phyloP scores from a whole-genome alignment of 192 early-diverging fungal genomes.

The Chytriomyces sp. region DNA sequence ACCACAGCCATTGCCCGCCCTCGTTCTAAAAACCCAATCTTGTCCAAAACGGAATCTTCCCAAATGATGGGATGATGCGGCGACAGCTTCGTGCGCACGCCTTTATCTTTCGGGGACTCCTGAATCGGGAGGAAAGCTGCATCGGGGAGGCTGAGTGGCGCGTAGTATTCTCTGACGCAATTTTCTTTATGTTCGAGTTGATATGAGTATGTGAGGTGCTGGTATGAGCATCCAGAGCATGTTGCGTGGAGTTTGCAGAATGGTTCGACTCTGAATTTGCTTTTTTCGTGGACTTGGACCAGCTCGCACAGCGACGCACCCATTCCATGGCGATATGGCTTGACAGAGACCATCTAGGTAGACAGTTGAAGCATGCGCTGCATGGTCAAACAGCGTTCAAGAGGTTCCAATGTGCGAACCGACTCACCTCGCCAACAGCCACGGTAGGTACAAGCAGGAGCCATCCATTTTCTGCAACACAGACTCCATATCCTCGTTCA shows the following conservation, averaged over 20 bases:
- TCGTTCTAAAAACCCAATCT: slow-evolving; percentile 63
- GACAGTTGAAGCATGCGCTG: neutral
- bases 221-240: slow-evolving; percentile 69
- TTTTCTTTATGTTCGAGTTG: slow-evolving; percentile 66
- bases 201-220: slow-evolving; percentile 63
- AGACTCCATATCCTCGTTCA: slow-evolving; percentile 28
- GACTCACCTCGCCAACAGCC: slow-evolving; percentile 19
- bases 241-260: slow-evolving; percentile 64
- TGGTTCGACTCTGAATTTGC: slow-evolving; percentile 43
- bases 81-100: slow-evolving; percentile 71
- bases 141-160: no score
- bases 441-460: slow-evolving; percentile 37
- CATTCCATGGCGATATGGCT: slow-evolving; percentile 13
- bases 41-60: slow-evolving; percentile 35
- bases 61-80: slow-evolving; percentile 56
- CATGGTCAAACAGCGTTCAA: no score
- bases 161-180: slow-evolving; percentile 56
- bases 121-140: slow-evolving; percentile 33
- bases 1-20: slow-evolving; percentile 62
- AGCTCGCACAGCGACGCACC: slow-evolving; percentile 41
- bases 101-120: slow-evolving; percentile 51
- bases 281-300: slow-evolving; percentile 22
- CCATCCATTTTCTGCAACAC: slow-evolving; percentile 30
- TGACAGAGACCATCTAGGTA: slow-evolving; percentile 6
- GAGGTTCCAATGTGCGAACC: no score